phyloP scores from a whole-genome alignment of 148 eudicot species.

The Persicaria tinctoria region DNA sequence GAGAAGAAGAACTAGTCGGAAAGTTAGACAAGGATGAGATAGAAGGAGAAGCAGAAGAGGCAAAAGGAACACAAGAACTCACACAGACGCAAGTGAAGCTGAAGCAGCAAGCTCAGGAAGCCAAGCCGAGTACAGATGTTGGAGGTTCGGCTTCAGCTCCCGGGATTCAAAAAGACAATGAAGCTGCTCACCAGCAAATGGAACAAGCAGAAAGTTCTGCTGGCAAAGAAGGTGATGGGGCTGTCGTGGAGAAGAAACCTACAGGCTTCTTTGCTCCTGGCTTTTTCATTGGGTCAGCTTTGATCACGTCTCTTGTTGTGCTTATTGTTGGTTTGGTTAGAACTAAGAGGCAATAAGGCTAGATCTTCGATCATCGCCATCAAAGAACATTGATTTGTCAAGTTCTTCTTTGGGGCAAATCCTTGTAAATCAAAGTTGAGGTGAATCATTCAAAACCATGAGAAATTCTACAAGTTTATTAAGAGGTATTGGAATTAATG shows the following conservation, averaged over 20 bases:
- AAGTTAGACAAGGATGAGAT: background rate
- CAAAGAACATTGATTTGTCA: too few species aligned
- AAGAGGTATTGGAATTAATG: too few species aligned
- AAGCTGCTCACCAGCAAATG: slow-evolving; percentile 2
- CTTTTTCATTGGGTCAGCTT: slow-evolving; percentile 48
- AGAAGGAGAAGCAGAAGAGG: background rate
- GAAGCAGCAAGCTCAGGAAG: background rate
- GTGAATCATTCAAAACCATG: too few species aligned
- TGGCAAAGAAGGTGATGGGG: slow-evolving; percentile 17
- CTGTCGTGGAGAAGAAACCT: background rate
- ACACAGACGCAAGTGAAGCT: background rate
- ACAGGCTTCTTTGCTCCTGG: slow-evolving; percentile 31
- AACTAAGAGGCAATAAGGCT: slow-evolving; percentile 15
- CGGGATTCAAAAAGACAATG: slow-evolving; percentile 9
- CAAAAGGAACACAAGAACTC: background rate
- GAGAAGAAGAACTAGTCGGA: background rate
- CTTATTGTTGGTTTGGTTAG: slow-evolving; percentile 34
- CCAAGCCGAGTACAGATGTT: background rate
- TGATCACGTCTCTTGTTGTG: slow-evolving; percentile 39
- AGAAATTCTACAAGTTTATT: too few species aligned
- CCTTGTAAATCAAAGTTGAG: too few species aligned
- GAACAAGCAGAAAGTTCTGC: slow-evolving; percentile 5
- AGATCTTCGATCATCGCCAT: too few species aligned
- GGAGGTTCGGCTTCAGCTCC: background rate
- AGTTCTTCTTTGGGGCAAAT: too few species aligned